Percentiles rank a stretch among this genome's conserved stretches.
These are phyloP conservation scores for Pyronema domesticum DNA, from an alignment of 495 filamentous ascomycete genomes.

Conservation along the genomic window DNA sequence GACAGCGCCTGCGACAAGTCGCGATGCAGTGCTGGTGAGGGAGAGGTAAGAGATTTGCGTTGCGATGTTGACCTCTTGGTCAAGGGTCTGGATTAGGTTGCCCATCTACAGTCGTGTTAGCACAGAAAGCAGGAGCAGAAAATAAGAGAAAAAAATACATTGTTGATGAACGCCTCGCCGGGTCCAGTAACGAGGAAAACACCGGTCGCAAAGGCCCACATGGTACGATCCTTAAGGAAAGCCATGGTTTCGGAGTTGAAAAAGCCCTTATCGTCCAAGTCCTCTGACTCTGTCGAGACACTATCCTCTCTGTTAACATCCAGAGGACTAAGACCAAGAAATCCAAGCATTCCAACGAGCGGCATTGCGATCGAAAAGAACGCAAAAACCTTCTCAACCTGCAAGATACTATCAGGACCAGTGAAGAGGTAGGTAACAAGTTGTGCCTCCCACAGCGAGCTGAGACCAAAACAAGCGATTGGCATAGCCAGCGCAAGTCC, in stretches of 20 bases:
- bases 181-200: constrained; percentile 91
- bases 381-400: constrained; percentile 72
- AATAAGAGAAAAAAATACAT: constrained; percentile 29
- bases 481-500: constrained; percentile 77
- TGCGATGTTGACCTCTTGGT: constrained; percentile 49
- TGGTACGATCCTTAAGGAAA: constrained; percentile 72
- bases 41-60: constrained; percentile 87
- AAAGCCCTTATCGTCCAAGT: constrained; percentile 36
- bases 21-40: constrained; percentile 73
- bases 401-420: constrained; percentile 54
- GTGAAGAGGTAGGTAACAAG: constrained; percentile 62
- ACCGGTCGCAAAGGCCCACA: constrained; percentile 84
- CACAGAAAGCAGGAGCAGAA: background rate
- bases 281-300: constrained; percentile 35
- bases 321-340: constrained; percentile 51
- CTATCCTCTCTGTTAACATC: constrained; percentile 34
- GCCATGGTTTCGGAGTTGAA: constrained; percentile 70
- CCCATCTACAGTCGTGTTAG: constrained; percentile 43
- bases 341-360: constrained; percentile 52
- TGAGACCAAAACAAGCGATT: constrained; percentile 82
- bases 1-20: constrained; percentile 66
- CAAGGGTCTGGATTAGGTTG: constrained; percentile 75
- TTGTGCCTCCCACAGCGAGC: constrained; percentile 89
- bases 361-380: constrained; percentile 55
- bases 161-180: constrained; percentile 94